Base-by-base conservation (phyloP, 2,329 filamentous ascomycete species). In the Xylariales sp. region DNA sequence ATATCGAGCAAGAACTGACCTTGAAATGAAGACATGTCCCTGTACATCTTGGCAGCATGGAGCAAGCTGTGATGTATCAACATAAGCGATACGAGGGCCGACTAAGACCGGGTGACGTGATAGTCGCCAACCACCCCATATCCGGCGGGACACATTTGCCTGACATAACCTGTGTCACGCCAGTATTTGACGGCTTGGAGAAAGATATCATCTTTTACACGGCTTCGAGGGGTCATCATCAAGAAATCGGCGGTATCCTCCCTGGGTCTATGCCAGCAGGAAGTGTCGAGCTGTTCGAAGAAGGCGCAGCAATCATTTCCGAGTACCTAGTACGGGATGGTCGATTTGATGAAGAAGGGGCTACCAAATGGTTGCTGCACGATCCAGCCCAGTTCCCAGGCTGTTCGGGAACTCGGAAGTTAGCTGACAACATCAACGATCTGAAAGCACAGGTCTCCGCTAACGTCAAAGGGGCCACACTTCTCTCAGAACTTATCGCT, bases 21-120 rank as follows among this genome's bases (percentile, higher is more conserved):
- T n/a, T 16, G 5, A 1, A 35, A 21, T 12, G n/a, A n/a, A n/a
- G n/a, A n/a, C 84, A 89, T 64, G 69, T 89, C 3, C 85, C 85
- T 0, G 84, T 87, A 1, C 84, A 88, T 57, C 65, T 89, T 3
- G 85, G 85, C n/a, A 84, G 78, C 22, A 89, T 88, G 85, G 82
- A 80, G 14, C 86, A 82, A 24, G 86, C 84, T 16, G 82, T 89
- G 3, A 73, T 76, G 46, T 83, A 55, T 78, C 88, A 68, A 74
- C 82, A 42, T 68, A 45, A 81, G 43, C 82, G 86, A 32, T 88
- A 83, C 77, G 70, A 76, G 45, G 82, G 82, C 5, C 84, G 84
- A 48, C 62, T 90, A 9, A 39, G 43, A 12, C 47, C 49, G 8
- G 51, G 51, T 5, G 52, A 55, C 24, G 52, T 55, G 2, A 39